These are phyloP conservation scores for Calycina marina DNA, from an alignment of 2,329 filamentous ascomycete genomes.

Conservation along the genomic window DNA sequence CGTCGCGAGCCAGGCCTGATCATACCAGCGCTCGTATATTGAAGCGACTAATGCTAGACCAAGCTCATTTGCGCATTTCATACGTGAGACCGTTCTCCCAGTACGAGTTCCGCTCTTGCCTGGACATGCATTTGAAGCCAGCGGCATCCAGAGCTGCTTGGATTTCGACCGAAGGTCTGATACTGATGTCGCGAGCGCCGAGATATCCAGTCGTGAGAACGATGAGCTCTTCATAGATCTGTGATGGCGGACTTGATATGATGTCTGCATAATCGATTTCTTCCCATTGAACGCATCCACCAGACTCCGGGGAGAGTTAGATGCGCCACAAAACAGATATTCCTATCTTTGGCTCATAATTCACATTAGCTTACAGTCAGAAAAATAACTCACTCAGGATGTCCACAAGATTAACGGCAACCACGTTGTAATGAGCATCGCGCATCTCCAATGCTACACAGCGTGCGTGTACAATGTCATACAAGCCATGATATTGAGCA, in stretches of 20 bases:
- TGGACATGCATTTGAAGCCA: background rate
- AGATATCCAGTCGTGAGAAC: background rate
- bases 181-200: background rate
- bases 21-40: background rate
- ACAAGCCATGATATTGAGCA: background rate
- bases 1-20: background rate
- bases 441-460: background rate
- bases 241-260: background rate
- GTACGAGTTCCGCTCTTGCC: background rate
- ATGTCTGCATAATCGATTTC: background rate
- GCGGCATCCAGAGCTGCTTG: background rate
- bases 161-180: background rate
- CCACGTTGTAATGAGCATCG: background rate
- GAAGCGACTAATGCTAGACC: background rate
- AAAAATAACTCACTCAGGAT: background rate
- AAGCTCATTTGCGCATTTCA: background rate
- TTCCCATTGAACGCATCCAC: background rate
- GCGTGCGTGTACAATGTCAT: background rate
- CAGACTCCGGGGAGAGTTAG: too few species aligned
- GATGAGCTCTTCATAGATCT: background rate
- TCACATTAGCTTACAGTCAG: too few species aligned
- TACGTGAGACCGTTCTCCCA: background rate
- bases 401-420: background rate
- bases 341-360: too few species aligned
- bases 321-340: too few species aligned